Percentiles rank a stretch among this genome's conserved stretches.
Evolutionary conservation across 2,329 filamentous ascomycete genomes (phyloP).

Genomic region (Cladorrhinum sp.): DNA sequence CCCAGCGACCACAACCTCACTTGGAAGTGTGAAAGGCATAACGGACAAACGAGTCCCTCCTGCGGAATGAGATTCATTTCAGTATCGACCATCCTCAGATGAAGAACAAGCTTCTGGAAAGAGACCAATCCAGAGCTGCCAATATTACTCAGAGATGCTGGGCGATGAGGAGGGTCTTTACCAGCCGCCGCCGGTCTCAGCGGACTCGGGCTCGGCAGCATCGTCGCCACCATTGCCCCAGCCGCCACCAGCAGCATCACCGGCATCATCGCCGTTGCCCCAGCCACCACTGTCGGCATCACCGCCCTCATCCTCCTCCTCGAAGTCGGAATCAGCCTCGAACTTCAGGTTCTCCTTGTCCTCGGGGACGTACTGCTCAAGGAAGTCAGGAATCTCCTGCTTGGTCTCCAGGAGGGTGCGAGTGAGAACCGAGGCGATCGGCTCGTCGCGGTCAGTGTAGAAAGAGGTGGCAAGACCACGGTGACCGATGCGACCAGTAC

Average conservation of each 20-base stretch:
- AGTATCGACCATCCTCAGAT: too few species aligned
- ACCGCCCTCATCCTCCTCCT: conserved; percentile 34
- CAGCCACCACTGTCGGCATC: background rate
- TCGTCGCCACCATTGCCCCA: conserved; percentile 3
- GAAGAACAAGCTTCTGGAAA: too few species aligned
- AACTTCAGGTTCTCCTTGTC: conserved; percentile 51
- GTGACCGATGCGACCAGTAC: conserved; percentile 91
- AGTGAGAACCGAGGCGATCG: conserved; percentile 69
- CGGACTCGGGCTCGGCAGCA: conserved; percentile 2
- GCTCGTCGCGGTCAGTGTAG: conserved; percentile 74
- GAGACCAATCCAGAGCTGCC: too few species aligned
- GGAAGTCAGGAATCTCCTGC: conserved; percentile 79
- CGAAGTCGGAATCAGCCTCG: conserved; percentile 54
- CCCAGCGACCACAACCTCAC: too few species aligned
- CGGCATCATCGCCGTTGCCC: conserved; percentile 2
- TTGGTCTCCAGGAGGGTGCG: conserved; percentile 78
- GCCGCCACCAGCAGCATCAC: background rate
- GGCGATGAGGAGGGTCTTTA: too few species aligned
- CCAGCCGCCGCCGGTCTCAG: background rate
- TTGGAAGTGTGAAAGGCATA: too few species aligned
- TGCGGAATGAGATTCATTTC: too few species aligned
- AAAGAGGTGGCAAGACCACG: conserved; percentile 83
- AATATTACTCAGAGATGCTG: too few species aligned
- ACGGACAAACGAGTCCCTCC: too few species aligned
- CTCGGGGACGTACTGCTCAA: conserved; percentile 62